phyloP scores from a whole-genome alignment of 2,329 filamentous ascomycete genomes.

The Aureobasidium pullulans region DNA sequence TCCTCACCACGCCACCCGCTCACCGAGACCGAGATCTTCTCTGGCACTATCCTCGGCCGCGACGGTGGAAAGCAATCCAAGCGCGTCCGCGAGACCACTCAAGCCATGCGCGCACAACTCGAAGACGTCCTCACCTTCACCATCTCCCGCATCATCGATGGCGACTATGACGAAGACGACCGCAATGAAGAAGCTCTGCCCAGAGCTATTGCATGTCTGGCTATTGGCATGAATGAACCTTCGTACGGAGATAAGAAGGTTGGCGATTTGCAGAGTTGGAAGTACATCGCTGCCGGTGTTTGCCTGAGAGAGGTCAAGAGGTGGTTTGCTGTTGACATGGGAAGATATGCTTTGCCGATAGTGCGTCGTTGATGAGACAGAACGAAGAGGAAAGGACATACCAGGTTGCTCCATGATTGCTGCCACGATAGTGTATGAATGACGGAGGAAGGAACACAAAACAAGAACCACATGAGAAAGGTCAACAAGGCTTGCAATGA shows the following conservation, averaged over 20 bases:
- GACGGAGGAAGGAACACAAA: too few relatives aligned
- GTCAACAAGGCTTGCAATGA: too few relatives aligned
- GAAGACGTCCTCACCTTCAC: slow-evolving; percentile 35
- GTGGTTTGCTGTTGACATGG: slow-evolving; percentile 7
- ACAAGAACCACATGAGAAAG: too few relatives aligned
- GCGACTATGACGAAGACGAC: slow-evolving; percentile 26
- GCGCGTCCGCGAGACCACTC: slow-evolving; percentile 28
- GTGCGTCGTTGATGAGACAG: not conserved
- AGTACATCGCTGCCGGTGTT: slow-evolving; percentile 45
- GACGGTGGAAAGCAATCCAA: slow-evolving; percentile 28
- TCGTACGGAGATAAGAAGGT: slow-evolving; percentile 24
- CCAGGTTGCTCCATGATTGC: too few relatives aligned
- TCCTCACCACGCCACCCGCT: slow-evolving; percentile 35
- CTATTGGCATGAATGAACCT: slow-evolving; percentile 33
- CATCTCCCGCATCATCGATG: slow-evolving; percentile 37
- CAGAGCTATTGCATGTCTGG: slow-evolving; percentile 44
- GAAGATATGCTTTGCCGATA: not conserved
- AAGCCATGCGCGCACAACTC: slow-evolving; percentile 34
- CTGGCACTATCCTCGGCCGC: slow-evolving; percentile 50
- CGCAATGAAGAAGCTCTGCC: slow-evolving; percentile 38
- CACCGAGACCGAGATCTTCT: slow-evolving; percentile 49
- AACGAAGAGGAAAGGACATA: not conserved
- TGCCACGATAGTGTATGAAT: too few relatives aligned
- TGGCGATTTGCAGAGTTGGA: slow-evolving; percentile 42
- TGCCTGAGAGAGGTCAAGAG: slow-evolving; percentile 44